These are phyloP conservation scores for Saccharomyces cerevisiae DNA, from an alignment of 805 yeast species.

Conservation along the genomic window DNA sequence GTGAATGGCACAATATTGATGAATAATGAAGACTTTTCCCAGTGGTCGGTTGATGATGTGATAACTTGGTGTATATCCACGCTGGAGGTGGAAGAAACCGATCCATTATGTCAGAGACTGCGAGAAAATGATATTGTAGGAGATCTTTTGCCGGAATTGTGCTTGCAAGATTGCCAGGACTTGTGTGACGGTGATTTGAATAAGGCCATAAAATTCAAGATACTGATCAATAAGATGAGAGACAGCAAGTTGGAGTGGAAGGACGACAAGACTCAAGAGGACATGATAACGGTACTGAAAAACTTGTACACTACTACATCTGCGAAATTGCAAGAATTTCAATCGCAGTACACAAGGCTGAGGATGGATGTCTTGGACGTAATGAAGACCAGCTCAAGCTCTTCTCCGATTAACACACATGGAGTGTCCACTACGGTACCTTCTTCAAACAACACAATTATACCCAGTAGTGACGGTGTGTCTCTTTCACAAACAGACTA, in stretches of 20 bases:
- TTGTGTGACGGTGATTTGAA: constrained; percentile 51
- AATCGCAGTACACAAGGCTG: constrained; percentile 23
- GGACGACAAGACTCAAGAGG: constrained; percentile 18
- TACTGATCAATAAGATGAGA: constrained; percentile 48
- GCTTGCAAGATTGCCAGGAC: constrained; percentile 64
- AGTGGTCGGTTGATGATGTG: constrained; percentile 24
- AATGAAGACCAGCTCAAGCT: constrained; percentile 12
- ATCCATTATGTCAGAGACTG: constrained; percentile 10
- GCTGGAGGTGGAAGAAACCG: constrained; percentile 11
- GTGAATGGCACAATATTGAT: neutral
- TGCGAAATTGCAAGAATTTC: constrained; percentile 26
- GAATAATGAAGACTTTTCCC: constrained; percentile 7
- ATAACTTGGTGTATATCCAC: constrained; percentile 19
- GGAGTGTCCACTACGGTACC: constrained; percentile 1
- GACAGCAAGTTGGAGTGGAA: constrained; percentile 11
- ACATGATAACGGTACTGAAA: constrained; percentile 22
- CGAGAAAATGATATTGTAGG: constrained; percentile 37
- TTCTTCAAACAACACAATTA: neutral
- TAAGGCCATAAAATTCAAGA: constrained; percentile 52
- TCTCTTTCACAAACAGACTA: constrained; percentile 7
- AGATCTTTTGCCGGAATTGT: constrained; percentile 57
- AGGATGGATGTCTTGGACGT: constrained; percentile 27
- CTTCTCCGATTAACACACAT: neutral
- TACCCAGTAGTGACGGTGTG: neutral
- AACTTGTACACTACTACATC: constrained; percentile 22